Evolutionary conservation across 768 basidiomycete genomes (phyloP).

Genomic region (Tephrocybe rancida): DNA sequence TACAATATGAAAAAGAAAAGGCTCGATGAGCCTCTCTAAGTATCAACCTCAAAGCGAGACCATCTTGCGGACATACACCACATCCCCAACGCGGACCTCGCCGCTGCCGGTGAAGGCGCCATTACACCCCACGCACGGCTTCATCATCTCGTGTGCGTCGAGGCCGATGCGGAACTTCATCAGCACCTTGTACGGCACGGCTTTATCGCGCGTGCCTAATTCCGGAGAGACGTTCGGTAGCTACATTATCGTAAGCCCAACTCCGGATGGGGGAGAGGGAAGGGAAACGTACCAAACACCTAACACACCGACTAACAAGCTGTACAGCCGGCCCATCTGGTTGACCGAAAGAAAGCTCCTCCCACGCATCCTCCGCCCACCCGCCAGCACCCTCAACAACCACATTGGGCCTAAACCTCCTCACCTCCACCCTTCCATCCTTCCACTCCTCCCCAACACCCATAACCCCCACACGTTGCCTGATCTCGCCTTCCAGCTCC

Average conservation of each 20-base stretch:
- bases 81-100: slow-evolving; percentile 61
- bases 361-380: slow-evolving; percentile 74
- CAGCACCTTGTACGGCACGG: slow-evolving; percentile 75
- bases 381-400: slow-evolving; percentile 67
- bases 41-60: not conserved
- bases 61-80: slow-evolving; percentile 50
- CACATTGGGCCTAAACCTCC: slow-evolving; percentile 72
- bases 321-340: slow-evolving; percentile 43
- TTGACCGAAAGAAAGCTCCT: slow-evolving; percentile 57
- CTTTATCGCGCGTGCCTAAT: slow-evolving; percentile 66
- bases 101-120: slow-evolving; percentile 55
- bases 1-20: not conserved
- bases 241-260: slow-evolving; percentile 31
- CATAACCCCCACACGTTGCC: slow-evolving; percentile 42
- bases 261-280: not conserved
- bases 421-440: slow-evolving; percentile 10
- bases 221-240: slow-evolving; percentile 72
- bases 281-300: slow-evolving; percentile 62
- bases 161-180: slow-evolving; percentile 72
- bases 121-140: slow-evolving; percentile 72
- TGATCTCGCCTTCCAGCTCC: slow-evolving; percentile 50
- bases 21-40: not conserved
- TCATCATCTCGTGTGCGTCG: slow-evolving; percentile 47
- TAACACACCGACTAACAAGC: slow-evolving; percentile 68
- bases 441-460: slow-evolving; percentile 18